These are phyloP conservation scores for Sungouiella blattae DNA, from an alignment of 805 yeast species.

Conservation along the genomic window DNA sequence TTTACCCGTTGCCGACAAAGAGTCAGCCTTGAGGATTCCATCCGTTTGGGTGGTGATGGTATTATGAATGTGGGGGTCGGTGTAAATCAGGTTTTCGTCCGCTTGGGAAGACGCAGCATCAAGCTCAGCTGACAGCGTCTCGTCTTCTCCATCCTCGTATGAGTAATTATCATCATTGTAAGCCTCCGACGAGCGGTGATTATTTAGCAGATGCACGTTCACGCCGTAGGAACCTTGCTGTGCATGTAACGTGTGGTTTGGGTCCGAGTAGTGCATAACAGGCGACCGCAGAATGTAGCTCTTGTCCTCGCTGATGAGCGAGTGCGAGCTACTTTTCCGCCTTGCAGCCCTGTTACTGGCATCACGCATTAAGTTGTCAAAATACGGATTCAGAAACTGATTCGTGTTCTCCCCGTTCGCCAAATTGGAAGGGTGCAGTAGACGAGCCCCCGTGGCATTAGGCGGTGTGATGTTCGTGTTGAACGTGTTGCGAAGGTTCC, in stretches of 20 bases:
- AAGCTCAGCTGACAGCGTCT: conserved; percentile 1
- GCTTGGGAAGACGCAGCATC: conserved; percentile 31
- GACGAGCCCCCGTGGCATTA: conserved; percentile 4
- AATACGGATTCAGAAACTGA: conserved; percentile 21
- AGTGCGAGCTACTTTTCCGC: conserved; percentile 11
- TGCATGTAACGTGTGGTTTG: conserved; percentile 3
- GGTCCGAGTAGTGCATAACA: conserved; percentile 6
- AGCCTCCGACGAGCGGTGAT: no score
- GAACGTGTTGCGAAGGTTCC: conserved; percentile 10
- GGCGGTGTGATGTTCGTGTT: conserved; percentile 17
- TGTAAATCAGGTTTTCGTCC: conserved; percentile 17
- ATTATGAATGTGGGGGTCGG: conserved; percentile 6
- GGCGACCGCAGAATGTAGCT: conserved; percentile 7
- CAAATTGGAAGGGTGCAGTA: conserved; percentile 2
- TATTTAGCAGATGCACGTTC: no score
- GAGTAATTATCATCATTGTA: conserved; percentile 27
- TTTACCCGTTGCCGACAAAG: not conserved
- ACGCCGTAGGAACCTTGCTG: conserved; percentile 18
- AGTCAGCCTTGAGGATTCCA: not conserved
- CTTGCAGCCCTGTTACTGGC: conserved; percentile 7
- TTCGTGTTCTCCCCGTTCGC: conserved; percentile 9
- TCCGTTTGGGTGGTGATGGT: conserved; percentile 2
- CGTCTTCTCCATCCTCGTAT: conserved; percentile 25
- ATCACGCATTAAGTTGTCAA: conserved; percentile 15
- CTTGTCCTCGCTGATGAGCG: conserved; percentile 10